phyloP scores from a whole-genome alignment of 305 asterid species.

The Withania somnifera region DNA sequence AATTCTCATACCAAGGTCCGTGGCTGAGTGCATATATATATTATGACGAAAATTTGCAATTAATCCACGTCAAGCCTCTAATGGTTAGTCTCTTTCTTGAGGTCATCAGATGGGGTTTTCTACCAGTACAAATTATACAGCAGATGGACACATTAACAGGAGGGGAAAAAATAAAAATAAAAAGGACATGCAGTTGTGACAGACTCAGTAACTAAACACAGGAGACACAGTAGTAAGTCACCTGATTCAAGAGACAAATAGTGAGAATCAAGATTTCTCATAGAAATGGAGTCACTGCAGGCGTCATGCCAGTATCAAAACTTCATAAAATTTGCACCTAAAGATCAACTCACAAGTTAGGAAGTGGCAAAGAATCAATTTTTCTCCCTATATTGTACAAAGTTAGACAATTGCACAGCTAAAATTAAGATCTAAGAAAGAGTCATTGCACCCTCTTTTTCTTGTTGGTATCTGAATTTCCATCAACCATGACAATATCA shows the following conservation, averaged over 20 bases:
- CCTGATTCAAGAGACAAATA: neutral
- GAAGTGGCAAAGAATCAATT: slow-evolving; percentile 1
- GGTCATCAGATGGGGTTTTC: neutral
- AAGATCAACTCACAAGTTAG: neutral
- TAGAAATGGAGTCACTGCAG: neutral
- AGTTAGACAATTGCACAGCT: slow-evolving; percentile 7
- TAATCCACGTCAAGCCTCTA: neutral
- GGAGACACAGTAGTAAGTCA: neutral
- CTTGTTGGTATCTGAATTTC: slow-evolving; percentile 26
- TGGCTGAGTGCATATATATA: neutral
- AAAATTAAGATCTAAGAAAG: neutral
- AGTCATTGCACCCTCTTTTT: slow-evolving; percentile 35
- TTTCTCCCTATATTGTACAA: slow-evolving; percentile 7
- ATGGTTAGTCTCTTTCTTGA: neutral
- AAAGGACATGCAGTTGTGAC: neutral
- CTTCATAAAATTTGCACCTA: neutral
- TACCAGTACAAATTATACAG: neutral
- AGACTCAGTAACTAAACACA: neutral
- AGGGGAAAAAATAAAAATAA: neutral
- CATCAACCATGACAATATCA: slow-evolving; percentile 37
- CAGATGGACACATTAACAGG: neutral
- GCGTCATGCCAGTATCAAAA: slow-evolving; percentile 1
- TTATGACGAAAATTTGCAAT: neutral
- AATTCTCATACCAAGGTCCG: neutral
- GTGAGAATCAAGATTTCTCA: neutral